Evolutionary conservation across 148 eudicot species (phyloP).

Genomic region (Rhododendron simsii): DNA sequence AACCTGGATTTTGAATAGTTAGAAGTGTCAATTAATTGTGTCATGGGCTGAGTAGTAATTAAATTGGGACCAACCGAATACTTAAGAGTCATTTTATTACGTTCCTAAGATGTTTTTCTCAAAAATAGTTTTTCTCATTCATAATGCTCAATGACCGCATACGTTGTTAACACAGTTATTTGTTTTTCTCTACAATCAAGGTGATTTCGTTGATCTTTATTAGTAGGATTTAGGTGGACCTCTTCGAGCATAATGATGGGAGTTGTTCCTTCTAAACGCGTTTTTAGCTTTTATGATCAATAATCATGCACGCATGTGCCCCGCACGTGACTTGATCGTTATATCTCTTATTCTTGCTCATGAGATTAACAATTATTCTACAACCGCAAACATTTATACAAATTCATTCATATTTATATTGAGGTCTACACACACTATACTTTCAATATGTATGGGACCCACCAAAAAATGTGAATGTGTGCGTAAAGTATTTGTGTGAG

Average conservation of each 20-base stretch:
- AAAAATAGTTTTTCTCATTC: neutral
- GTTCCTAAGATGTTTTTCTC: neutral
- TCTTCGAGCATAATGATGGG: neutral
- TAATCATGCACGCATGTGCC: neutral
- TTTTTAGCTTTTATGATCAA: neutral
- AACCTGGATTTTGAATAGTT: too few relatives aligned
- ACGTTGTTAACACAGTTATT: neutral
- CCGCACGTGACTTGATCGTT: neutral
- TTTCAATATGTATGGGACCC: fast-evolving
- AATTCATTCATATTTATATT: too few relatives aligned
- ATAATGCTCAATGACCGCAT: neutral
- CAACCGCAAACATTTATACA: too few relatives aligned
- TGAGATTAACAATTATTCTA: neutral
- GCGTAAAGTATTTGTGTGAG: too few relatives aligned
- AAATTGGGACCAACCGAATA: neutral
- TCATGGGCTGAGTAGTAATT: too few relatives aligned
- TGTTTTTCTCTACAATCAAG: neutral
- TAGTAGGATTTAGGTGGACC: neutral
- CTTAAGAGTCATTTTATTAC: too few relatives aligned
- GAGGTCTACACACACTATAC: too few relatives aligned
- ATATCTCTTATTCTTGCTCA: neutral
- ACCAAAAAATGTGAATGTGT: too few relatives aligned
- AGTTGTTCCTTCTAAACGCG: neutral
- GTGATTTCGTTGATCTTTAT: neutral
- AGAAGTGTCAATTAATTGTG: too few relatives aligned